phyloP scores from a whole-genome alignment of 1,139 yeast species.

The Yamadazyma triangularis region DNA sequence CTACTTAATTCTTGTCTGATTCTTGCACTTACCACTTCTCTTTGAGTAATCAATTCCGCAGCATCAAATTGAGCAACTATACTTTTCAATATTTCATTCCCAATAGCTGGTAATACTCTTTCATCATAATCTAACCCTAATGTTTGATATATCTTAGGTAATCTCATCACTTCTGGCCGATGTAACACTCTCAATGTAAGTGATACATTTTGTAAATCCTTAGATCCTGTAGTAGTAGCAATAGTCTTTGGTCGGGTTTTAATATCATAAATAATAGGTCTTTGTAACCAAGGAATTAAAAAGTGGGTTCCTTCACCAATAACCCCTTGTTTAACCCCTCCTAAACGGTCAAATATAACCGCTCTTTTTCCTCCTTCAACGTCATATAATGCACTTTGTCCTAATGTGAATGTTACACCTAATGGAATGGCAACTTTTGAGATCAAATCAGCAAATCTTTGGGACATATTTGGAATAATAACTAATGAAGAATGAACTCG shows the following conservation, averaged over 20 bases:
- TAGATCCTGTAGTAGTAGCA: conserved; percentile 93
- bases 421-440: conserved; percentile 62
- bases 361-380: conserved; percentile 97
- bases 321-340: conserved; percentile 83
- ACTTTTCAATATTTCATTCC: conserved; percentile 91
- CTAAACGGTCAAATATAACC: conserved; percentile 85
- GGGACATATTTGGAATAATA: conserved; percentile 27
- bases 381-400: conserved; percentile 78
- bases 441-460: conserved; percentile 34
- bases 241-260: conserved; percentile 89
- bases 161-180: conserved; percentile 80
- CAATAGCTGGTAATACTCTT: conserved; percentile 94
- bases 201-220: conserved; percentile 94
- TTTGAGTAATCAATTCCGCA: conserved; percentile 93
- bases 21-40: conserved; percentile 90
- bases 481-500: no score
- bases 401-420: conserved; percentile 62
- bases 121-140: conserved; percentile 96
- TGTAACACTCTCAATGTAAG: conserved; percentile 90
- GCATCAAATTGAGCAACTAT: conserved; percentile 99
- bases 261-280: conserved; percentile 85
- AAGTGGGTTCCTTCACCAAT: conserved; percentile 98
- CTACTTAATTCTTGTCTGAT: conserved; percentile 82
- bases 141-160: conserved; percentile 85
- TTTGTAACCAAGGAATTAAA: conserved; percentile 92